Base-by-base conservation (phyloP, 768 basidiomycete genomes). In the Hericium coralloides region DNA sequence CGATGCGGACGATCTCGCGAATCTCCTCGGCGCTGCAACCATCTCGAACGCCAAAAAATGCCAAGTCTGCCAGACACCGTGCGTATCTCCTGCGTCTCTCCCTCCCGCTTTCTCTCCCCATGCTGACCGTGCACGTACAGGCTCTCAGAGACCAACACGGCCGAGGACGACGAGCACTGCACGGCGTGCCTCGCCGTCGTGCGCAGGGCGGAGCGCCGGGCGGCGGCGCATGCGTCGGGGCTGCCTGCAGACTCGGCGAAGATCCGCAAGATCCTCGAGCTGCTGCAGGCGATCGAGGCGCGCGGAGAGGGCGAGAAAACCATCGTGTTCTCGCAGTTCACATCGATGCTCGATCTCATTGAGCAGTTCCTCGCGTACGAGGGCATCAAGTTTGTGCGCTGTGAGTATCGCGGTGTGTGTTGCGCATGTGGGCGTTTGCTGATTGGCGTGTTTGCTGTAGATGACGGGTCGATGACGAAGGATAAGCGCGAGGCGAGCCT, bases 281-380 rank as follows among this genome's bases (percentile, higher is more conserved):
- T 98, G 10, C 73, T 99, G 43, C 63, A 72, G 12, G 77, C 83
- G 17, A 83, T 93, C 53, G 79, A 85, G 15, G 71, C 76, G 50
- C 76, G 81, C 53, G 76, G 81, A 12, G 70, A 79, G 14, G 45
- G 26, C 59, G 92, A 97, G 67, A 99, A 98, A 79, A 95, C 94
- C 0, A 98, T 98, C 60, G 84, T 99, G 20, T 98, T 98, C 67
- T 94, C 92, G 0, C 95, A 97, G 66, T 92, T 92, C 60, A 98
- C 95, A 1, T 77, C 79, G 53, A 84, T 91, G 88, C 73, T 99
- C 59, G 84, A 95, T 68, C 67, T 98, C 56, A 77, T 97, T 48
- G 83, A 95, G 70, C 89, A 87, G 0, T 97, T 97, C 72, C 74
- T 99, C 70, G 74, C 73, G 26, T 78, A 81, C 2, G 74, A 77